A percentile compares a stretch with the other conserved stretches of the same genome.
Evolutionary conservation across 2,329 filamentous ascomycete species (phyloP).

Genomic region (Fusarium buharicum): DNA sequence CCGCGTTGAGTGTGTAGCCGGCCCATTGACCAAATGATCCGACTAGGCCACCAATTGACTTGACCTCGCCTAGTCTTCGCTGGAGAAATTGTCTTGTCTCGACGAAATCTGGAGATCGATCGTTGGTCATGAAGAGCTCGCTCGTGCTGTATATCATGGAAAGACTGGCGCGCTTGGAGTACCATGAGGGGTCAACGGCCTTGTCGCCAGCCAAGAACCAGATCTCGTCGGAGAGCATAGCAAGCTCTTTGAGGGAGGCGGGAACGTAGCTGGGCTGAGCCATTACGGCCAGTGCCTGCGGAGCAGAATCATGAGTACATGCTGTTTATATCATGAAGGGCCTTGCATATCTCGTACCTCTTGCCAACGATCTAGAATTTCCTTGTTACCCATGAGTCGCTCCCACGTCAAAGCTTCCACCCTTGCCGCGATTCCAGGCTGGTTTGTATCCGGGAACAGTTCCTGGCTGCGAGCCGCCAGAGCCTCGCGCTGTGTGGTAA

Average conservation of each 20-base stretch:
- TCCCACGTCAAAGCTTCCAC: slow-evolving; percentile 79
- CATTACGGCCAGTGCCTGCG: slow-evolving; percentile 89
- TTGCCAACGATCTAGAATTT: slow-evolving; percentile 82
- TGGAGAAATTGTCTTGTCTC: slow-evolving; percentile 85
- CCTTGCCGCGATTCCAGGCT: slow-evolving; percentile 66
- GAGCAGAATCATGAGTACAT: slow-evolving; percentile 22
- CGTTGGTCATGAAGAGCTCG: slow-evolving; percentile 95
- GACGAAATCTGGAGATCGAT: slow-evolving; percentile 75
- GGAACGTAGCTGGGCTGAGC: slow-evolving; percentile 83
- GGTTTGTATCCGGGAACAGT: slow-evolving; percentile 53
- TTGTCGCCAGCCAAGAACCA: slow-evolving; percentile 86
- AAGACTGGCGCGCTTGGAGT: slow-evolving; percentile 69
- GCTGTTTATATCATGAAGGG: neutral
- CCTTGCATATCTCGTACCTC: slow-evolving; percentile 67
- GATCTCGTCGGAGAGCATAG: slow-evolving; percentile 88
- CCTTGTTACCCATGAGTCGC: slow-evolving; percentile 77
- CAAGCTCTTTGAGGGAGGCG: slow-evolving; percentile 80
- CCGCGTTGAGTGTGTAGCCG: slow-evolving; percentile 81
- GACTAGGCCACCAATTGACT: slow-evolving; percentile 69
- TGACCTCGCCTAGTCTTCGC: slow-evolving; percentile 76
- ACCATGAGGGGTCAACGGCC: slow-evolving; percentile 88
- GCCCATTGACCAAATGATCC: slow-evolving; percentile 78
- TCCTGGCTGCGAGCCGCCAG: slow-evolving; percentile 58
- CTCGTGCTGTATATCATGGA: slow-evolving; percentile 73
- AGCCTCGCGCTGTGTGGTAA: slow-evolving; percentile 72